Evolutionary conservation across 2,329 filamentous ascomycete species (phyloP), one percentile per base, ranked within the genome.

Genomic region (Xylaria hypoxylon): DNA sequence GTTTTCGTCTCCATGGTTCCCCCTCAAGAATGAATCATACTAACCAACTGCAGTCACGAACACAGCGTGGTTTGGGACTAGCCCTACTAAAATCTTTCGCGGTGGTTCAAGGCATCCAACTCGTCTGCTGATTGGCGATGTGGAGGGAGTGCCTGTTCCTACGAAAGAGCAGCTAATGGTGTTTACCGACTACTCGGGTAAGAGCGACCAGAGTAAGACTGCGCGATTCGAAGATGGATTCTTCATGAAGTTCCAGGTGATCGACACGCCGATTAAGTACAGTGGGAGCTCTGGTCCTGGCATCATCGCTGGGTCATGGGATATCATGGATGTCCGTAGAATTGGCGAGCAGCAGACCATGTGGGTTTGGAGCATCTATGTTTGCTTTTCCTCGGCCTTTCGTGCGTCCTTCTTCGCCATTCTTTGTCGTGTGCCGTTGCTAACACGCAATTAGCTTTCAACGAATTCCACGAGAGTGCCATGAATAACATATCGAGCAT

Each of bases 1-100:
- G 13, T 56, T 44, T 56, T 17, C 52, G 7, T 42, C 13, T 11
- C 22, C 19, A 24, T 6, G 5, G 22, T 42, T 10, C 24, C 5
- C 15, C 52, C 11, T n/a, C n/a, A n/a, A 15, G 38, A 15, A 44
- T 28, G 15, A 5, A 44, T 28, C 5, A 55, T 44, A 56, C 52
- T 44, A 7, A 56, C 7, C 10, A 13, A 44, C 22, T 31, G 3
- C 24, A 44, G 52, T 56, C 52, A 44, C 52, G 35, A 19, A 56
- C 52, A 56, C 52, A 26, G 52, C 52, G 35, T 56, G 52, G 52
- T 56, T 56, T 28, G 52, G 52, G 15, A 56, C 52, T 11, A 56
- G 35, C 52, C 52, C 52, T 10, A 42, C 52, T n/a, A n/a, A n/a
- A 3, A 28, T 3, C 15, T 10, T 56, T 5, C 15, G 22, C 38